phyloP scores from a whole-genome alignment of 2,329 filamentous ascomycete genomes.

The Hymenoscyphus fructigenus region DNA sequence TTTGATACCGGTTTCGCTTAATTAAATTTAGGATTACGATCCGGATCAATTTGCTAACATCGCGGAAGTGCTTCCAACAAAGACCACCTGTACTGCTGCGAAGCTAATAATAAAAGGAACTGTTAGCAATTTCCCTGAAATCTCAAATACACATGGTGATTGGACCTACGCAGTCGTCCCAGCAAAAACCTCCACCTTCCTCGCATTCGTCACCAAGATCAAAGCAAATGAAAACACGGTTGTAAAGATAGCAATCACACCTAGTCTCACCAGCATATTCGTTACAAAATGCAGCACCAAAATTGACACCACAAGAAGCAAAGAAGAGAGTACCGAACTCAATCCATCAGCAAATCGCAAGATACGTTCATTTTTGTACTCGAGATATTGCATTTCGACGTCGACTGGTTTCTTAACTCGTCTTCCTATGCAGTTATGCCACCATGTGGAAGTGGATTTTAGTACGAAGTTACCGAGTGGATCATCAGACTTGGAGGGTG shows the following conservation, averaged over 20 bases:
- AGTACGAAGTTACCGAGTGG: background rate
- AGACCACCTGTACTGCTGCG: background rate
- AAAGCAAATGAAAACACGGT: background rate
- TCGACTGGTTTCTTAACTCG: background rate
- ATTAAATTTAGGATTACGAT: too few relatives aligned
- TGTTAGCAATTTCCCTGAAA: background rate
- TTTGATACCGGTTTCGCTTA: too few relatives aligned
- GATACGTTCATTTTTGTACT: background rate
- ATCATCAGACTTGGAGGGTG: background rate
- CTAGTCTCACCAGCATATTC: background rate
- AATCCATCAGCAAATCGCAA: background rate
- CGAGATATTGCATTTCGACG: background rate
- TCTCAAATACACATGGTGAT: too few relatives aligned
- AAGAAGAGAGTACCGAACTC: background rate
- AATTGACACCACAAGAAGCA: background rate
- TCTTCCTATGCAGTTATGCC: background rate
- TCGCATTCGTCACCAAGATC: background rate
- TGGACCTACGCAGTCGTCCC: background rate
- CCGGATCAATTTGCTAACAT: background rate
- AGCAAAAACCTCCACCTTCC: constrained; percentile 1
- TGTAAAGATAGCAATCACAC: background rate
- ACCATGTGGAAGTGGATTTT: background rate
- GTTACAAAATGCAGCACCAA: background rate
- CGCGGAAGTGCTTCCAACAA: background rate
- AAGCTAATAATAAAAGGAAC: background rate